These are phyloP conservation scores for Fermentozyma sake DNA, from an alignment of 1,139 yeast species.

Conservation along the genomic window DNA sequence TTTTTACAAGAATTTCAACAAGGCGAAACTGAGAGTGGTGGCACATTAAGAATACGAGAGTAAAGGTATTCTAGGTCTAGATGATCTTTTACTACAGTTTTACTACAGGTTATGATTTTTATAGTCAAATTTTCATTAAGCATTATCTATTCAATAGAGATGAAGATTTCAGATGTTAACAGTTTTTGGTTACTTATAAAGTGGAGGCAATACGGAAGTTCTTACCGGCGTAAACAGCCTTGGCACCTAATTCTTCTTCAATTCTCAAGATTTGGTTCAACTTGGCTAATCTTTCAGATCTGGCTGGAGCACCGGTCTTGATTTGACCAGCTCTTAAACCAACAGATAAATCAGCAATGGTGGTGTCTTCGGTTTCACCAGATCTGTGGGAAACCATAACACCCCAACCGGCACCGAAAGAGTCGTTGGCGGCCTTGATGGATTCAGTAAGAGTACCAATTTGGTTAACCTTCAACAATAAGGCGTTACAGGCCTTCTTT, in stretches of 20 bases:
- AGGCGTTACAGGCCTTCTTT: slow-evolving; percentile 88
- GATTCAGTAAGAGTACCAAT: slow-evolving; percentile 91
- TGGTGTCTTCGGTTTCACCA: slow-evolving; percentile 98
- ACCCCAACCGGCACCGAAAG: slow-evolving; percentile 93
- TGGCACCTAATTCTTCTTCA: slow-evolving; percentile 95
- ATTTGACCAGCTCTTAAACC: slow-evolving; percentile 97
- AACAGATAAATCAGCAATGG: slow-evolving; percentile 93
- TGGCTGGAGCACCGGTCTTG: slow-evolving; percentile 99
- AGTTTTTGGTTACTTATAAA: slow-evolving; percentile 8
- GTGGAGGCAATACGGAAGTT: slow-evolving; percentile 57
- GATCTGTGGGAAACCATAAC: slow-evolving; percentile 98
- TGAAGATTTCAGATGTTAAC: neutral
- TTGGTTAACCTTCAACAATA: slow-evolving; percentile 93
- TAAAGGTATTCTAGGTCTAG: too few relatives aligned
- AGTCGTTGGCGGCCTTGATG: slow-evolving; percentile 86
- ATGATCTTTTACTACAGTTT: too few relatives aligned
- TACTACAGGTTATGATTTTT: neutral
- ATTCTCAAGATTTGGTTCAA: slow-evolving; percentile 94
- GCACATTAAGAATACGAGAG: too few relatives aligned
- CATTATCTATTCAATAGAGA: slow-evolving; percentile 7
- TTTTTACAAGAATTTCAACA: neutral
- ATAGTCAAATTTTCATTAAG: neutral
- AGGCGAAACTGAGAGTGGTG: too few relatives aligned
- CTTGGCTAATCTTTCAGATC: slow-evolving; percentile 98
- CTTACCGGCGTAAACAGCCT: slow-evolving; percentile 91